These are phyloP conservation scores for Termitomyces sp. DNA, from an alignment of 768 basidiomycete species.

Conservation along the genomic window DNA sequence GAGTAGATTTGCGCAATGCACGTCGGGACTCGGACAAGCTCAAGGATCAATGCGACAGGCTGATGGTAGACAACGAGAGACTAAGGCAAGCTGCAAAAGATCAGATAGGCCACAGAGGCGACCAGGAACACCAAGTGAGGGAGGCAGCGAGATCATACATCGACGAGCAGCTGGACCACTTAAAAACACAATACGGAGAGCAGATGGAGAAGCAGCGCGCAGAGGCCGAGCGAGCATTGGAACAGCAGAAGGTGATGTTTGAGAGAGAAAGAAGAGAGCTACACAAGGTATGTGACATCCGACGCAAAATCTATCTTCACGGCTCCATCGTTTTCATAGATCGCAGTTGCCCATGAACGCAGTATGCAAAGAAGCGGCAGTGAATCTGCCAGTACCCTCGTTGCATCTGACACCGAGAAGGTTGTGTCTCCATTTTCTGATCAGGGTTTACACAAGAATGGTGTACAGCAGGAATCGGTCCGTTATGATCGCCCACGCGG, in stretches of 20 bases:
- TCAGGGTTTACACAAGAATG: not conserved
- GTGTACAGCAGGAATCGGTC: not conserved
- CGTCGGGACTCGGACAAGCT: not conserved
- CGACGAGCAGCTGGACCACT: slow-evolving; percentile 11
- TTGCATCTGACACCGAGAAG: slow-evolving; percentile 3
- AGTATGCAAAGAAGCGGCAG: not conserved
- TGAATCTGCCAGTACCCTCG: slow-evolving; percentile 5
- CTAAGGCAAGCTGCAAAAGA: not conserved
- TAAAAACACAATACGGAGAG: slow-evolving; percentile 12
- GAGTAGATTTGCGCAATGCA: not conserved
- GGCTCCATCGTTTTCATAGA: not conserved
- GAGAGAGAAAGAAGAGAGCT: slow-evolving; percentile 13
- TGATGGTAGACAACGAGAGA: slow-evolving; percentile 6
- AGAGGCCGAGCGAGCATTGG: slow-evolving; percentile 9
- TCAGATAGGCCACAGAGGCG: not conserved
- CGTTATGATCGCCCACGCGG: not conserved
- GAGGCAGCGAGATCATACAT: slow-evolving; percentile 11
- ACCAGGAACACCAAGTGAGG: not conserved
- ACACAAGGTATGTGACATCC: slow-evolving; percentile 5
- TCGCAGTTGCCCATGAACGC: slow-evolving; percentile 3
- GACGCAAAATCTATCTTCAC: not conserved
- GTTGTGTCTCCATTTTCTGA: not conserved
- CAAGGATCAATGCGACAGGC: not conserved
- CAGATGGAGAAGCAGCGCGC: slow-evolving; percentile 13
- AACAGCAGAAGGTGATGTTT: slow-evolving; percentile 14